These are phyloP conservation scores for Botrytis byssoidea DNA, from an alignment of 2,329 filamentous ascomycete species.

Conservation along the genomic window DNA sequence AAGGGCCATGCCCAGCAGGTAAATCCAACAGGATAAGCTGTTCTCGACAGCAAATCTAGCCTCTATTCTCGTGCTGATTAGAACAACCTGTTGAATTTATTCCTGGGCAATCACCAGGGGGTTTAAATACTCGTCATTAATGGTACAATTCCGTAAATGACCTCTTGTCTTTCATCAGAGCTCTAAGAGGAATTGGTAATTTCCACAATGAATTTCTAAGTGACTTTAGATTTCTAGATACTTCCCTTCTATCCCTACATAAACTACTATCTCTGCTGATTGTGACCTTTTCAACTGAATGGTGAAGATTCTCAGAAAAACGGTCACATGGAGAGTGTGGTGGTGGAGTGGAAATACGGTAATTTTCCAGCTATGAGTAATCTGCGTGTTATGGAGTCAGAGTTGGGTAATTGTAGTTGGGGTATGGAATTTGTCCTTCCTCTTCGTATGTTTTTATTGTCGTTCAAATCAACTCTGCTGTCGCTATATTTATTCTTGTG, in stretches of 20 bases:
- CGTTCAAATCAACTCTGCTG: fast-evolving
- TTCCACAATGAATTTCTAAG: fast-evolving
- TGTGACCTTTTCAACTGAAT: not conserved
- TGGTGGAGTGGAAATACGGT: fast-evolving
- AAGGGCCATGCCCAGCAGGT: fast-evolving
- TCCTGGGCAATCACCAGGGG: not conserved
- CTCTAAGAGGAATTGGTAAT: fast-evolving
- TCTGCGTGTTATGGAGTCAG: not conserved
- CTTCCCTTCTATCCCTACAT: not conserved
- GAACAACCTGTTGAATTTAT: not conserved
- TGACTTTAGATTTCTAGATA: not conserved
- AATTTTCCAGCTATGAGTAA: not conserved
- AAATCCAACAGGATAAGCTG: not conserved
- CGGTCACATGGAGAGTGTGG: fast-evolving
- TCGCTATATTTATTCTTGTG: not conserved
- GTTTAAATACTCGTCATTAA: fast-evolving
- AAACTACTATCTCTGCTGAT: fast-evolving
- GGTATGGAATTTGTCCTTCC: fast-evolving
- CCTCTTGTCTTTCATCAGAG: no score
- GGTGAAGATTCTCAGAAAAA: fast-evolving
- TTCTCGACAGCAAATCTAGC: not conserved
- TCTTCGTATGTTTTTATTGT: fast-evolving
- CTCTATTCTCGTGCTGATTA: not conserved
- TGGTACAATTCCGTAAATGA: not conserved
- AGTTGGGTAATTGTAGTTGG: not conserved